These are phyloP conservation scores for Candolleomyces efflorescens DNA, from an alignment of 768 basidiomycete species.

Conservation along the genomic window DNA sequence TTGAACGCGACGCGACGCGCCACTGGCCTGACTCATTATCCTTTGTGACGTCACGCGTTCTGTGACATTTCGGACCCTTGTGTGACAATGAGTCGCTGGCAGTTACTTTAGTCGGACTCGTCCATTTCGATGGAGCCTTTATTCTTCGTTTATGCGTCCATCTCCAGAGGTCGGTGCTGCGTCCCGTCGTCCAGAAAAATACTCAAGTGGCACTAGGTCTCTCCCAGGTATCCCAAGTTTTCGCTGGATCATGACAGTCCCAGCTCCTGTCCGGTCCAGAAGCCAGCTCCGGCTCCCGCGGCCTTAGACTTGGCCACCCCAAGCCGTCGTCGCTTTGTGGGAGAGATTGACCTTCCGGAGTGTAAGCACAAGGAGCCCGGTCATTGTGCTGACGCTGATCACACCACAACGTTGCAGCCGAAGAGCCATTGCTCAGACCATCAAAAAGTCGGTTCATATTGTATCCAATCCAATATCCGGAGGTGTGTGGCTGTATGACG, in stretches of 20 bases:
- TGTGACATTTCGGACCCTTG: too few relatives aligned
- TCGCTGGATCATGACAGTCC: too few relatives aligned
- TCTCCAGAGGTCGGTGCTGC: not conserved
- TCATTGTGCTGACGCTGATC: not conserved
- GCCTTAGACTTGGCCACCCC: not conserved
- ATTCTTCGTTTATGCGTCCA: not conserved
- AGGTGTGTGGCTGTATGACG: constrained; percentile 51
- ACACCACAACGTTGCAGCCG: constrained; percentile 38
- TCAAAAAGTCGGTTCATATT: constrained; percentile 84
- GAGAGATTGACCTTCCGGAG: constrained; percentile 68
- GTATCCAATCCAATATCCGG: constrained; percentile 92
- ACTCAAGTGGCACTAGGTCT: not conserved
- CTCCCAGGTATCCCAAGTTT: too few relatives aligned
- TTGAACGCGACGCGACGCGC: not conserved
- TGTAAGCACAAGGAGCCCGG: constrained; percentile 23
- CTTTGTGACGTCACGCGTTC: constrained; percentile 9
- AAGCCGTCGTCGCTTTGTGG: constrained; percentile 34
- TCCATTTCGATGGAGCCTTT: not conserved
- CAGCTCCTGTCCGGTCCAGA: too few relatives aligned
- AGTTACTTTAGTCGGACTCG: not conserved
- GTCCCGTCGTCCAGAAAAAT: not conserved
- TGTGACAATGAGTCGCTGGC: not conserved
- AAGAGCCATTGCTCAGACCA: constrained; percentile 82
- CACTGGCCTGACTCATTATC: not conserved
- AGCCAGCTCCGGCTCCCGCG: too few relatives aligned